phyloP scores from a whole-genome alignment of 2,329 filamentous ascomycete species.

The Trichoderma sp. region DNA sequence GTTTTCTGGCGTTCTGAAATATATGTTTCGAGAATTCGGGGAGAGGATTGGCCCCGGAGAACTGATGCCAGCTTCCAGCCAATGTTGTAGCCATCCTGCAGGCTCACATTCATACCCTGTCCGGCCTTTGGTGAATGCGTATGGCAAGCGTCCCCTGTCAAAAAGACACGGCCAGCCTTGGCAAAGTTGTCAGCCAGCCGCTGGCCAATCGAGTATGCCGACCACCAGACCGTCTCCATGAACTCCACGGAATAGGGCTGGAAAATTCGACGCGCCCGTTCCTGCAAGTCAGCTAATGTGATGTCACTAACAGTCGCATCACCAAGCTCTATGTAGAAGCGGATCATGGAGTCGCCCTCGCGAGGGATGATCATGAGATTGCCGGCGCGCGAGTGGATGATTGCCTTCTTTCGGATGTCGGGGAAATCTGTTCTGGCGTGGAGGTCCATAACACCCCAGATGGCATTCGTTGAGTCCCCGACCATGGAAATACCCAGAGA shows the following conservation, averaged over 20 bases:
- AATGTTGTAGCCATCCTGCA: background rate
- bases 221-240: background rate
- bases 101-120: background rate
- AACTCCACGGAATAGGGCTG: background rate
- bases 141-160: background rate
- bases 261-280: background rate
- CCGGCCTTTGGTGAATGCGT: background rate
- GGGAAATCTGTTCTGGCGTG: background rate
- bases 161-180: background rate
- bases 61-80: background rate
- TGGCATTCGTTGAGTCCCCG: background rate
- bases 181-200: background rate
- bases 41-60: background rate
- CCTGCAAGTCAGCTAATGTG: background rate
- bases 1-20: background rate
- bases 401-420: background rate
- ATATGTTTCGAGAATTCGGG: background rate
- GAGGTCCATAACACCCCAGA: constrained; percentile 1
- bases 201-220: background rate
- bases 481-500: background rate
- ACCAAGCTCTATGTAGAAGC: constrained; percentile 1
- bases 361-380: background rate
- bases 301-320: background rate
- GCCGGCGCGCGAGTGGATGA: background rate
- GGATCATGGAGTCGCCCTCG: background rate